Evolutionary conservation across 2,329 filamentous ascomycete species (phyloP).

Genomic region (Penicillium psychrosexuale): DNA sequence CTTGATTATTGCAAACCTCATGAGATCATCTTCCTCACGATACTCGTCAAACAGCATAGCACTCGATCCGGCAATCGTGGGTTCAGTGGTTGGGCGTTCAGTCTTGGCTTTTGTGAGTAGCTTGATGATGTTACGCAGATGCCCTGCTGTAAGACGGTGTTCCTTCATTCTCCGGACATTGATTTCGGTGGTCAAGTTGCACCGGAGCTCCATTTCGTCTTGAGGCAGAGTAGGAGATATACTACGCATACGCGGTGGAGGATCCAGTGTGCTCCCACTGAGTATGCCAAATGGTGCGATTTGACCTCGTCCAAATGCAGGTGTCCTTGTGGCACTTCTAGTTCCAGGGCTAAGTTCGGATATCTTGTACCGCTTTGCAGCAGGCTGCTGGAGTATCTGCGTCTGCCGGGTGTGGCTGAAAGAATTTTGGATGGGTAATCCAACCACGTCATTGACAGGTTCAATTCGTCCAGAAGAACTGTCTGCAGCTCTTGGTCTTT

Average conservation of each 20-base stretch:
- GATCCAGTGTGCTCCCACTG: neutral
- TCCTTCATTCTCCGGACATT: neutral
- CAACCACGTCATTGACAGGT: neutral
- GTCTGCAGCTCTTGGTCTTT: neutral
- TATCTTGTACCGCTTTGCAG: neutral
- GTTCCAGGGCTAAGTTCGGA: neutral
- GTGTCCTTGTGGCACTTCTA: neutral
- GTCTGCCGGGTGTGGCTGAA: neutral
- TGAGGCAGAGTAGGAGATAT: neutral
- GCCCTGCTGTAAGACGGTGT: neutral
- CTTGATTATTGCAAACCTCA: neutral
- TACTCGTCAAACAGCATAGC: neutral
- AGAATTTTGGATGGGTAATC: neutral
- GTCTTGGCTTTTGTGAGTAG: neutral
- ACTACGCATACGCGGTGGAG: neutral
- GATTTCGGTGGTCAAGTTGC: conserved; percentile 2
- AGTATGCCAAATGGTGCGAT: neutral
- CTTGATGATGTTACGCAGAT: neutral
- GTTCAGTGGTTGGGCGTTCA: neutral
- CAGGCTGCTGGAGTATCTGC: neutral
- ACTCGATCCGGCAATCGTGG: neutral
- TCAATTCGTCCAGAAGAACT: neutral
- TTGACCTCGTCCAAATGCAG: neutral
- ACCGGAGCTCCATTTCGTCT: conserved; percentile 1
- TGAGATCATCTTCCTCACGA: conserved; percentile 2